Percentiles rank a stretch among this genome's conserved stretches.
These are phyloP conservation scores for Leccinellum luteum DNA, from an alignment of 768 basidiomycete genomes.

Conservation along the genomic window DNA sequence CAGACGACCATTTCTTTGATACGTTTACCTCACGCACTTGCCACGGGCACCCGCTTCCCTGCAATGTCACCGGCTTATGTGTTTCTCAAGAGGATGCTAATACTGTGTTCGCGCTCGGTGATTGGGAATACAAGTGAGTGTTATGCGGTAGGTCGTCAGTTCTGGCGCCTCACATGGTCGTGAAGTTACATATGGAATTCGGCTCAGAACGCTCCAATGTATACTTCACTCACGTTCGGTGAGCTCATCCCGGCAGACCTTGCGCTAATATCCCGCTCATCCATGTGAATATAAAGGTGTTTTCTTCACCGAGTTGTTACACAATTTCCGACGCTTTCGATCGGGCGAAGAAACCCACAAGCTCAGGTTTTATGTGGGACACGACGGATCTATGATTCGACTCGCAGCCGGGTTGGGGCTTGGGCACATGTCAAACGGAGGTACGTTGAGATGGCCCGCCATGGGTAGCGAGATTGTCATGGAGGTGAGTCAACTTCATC, in stretches of 20 bases:
- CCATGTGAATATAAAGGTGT: slow-evolving; percentile 32
- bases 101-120: slow-evolving; percentile 53
- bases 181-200: slow-evolving; percentile 49
- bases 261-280: background rate
- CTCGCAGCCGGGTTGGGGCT: slow-evolving; percentile 41
- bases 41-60: slow-evolving; percentile 39
- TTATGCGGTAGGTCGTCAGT: background rate
- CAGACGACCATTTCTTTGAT: slow-evolving; percentile 48
- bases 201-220: slow-evolving; percentile 41
- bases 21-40: slow-evolving; percentile 50
- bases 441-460: slow-evolving; percentile 44
- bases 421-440: slow-evolving; percentile 25
- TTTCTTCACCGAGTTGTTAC: slow-evolving; percentile 43
- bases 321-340: slow-evolving; percentile 38
- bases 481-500: slow-evolving; percentile 34
- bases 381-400: slow-evolving; percentile 47
- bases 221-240: slow-evolving; percentile 47
- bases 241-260: background rate
- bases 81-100: slow-evolving; percentile 45
- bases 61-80: slow-evolving; percentile 41
- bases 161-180: background rate
- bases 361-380: slow-evolving; percentile 43
- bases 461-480: slow-evolving; percentile 46
- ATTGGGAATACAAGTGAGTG: slow-evolving; percentile 57
- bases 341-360: slow-evolving; percentile 35